Evolutionary conservation across 306 rosid species (phyloP), one percentile per base, ranked within the genome.

Genomic region (Parietaria judaica): DNA sequence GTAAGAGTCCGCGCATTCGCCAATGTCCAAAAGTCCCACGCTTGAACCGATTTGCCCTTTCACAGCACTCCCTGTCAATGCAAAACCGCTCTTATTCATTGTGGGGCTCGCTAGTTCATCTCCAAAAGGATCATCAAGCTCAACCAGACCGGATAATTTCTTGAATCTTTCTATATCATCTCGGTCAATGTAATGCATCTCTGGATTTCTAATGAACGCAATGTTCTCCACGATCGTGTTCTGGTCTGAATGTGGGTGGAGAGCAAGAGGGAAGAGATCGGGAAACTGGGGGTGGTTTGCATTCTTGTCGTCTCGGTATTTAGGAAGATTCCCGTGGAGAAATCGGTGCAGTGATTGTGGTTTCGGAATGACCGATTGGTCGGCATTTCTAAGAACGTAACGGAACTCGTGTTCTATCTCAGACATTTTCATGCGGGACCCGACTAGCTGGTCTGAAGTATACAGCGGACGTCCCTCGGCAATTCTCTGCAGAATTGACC

Each of bases 401-500:
- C 63, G 67, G 69, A 77, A 83, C 10, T 75, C 65, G 16, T 54
- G 74, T 56, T 77, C 88, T 58, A 86, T 37, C 56, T 77, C 88
- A 11, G 44, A 57, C 2, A 63, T 10, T 73, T 74, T 81, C 57
- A 84, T 54, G 68, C 64, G 63, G 38, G 81, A 79, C 34, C 70
- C 34, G 13, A 78, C 56, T 46, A 86, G 74, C 62, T 83, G 84
- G 56, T 69, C 70, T 50, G 50, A 38, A 5, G 81, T 70, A 72
- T 83, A 83, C 4, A 88, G 87, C 51, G 90, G 86, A 64, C 81
- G 74, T 52, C 84, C 86, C 60, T 81, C 86, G 1, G 84, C 81
- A 51, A 81, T 65, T 77, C 88, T 84, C 58, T 81, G 86, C 73
- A 81, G 72, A 6, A 84, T 56, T 34, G 88, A 78, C 71, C 75